Evolutionary conservation across 179 eudicot species (phyloP).

Genomic region (Beta macrorhiza): DNA sequence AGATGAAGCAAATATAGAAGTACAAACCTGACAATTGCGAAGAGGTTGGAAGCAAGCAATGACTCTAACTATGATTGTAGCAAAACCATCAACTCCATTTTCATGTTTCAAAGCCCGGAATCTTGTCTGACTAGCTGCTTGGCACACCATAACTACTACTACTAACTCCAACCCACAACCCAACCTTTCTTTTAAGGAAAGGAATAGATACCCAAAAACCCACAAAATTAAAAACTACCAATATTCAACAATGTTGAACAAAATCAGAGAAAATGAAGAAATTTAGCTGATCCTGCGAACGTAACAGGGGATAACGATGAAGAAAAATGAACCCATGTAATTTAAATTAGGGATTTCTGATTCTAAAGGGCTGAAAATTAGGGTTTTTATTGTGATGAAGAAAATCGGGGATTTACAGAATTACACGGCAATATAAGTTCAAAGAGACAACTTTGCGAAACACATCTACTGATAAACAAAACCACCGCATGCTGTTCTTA

Average conservation of each 20-base stretch:
- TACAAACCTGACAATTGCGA: slow-evolving; percentile 87
- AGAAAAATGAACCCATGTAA: slow-evolving; percentile 42
- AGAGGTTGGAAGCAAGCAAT: slow-evolving; percentile 98
- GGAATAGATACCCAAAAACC: neutral
- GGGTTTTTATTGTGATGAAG: neutral
- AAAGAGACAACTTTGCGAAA: slow-evolving; percentile 60
- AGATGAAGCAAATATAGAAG: neutral
- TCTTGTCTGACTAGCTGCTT: slow-evolving; percentile 94
- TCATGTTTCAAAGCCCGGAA: slow-evolving; percentile 91
- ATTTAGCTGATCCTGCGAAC: slow-evolving; percentile 44
- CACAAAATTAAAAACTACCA: neutral
- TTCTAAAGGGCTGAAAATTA: neutral
- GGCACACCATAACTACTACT: slow-evolving; percentile 97
- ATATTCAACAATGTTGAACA: no score
- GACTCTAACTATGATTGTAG: slow-evolving; percentile 86
- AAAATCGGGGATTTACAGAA: slow-evolving; percentile 50
- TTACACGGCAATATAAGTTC: slow-evolving; percentile 82
- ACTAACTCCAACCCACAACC: slow-evolving; percentile 24
- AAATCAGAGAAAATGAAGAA: neutral
- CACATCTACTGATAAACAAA: slow-evolving; percentile 72
- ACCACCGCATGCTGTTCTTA: slow-evolving; percentile 46
- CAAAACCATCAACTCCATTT: slow-evolving; percentile 80
- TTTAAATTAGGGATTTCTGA: neutral
- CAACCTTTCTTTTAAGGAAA: neutral
- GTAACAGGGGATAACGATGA: slow-evolving; percentile 34